Base-by-base conservation (phyloP, 2,329 filamentous ascomycete species). In the Hypoxylon sp. region DNA sequence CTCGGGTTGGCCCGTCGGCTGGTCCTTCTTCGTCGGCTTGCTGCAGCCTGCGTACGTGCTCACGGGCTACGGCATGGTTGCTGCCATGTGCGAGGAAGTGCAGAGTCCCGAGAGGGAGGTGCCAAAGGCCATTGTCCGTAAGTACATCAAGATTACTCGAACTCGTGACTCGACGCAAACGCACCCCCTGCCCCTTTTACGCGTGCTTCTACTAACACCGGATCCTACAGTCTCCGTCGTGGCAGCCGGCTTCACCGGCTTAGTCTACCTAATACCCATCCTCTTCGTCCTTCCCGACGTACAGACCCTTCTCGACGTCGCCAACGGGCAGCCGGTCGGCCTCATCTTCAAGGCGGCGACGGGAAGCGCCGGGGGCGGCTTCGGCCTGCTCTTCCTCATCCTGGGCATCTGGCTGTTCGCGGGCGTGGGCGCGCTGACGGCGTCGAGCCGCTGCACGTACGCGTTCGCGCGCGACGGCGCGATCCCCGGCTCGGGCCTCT, bases 371-470 rank as follows among this genome's bases (percentile, higher is more conserved):
- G 85, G 79, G 4, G 90, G 89, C 20, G 90, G 90, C 0, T 92
- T 94, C 63, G 89, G 87, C 0, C 79, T 93, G 4, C 79, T 92
- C 11, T 89, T 93, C 73, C 77, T 93, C 2, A 86, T 94, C 64
- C 80, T 93, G 20, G 89, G 89, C 1, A 91, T 94, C 67, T 79
- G 89, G 57, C 81, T 93, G 71, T 92, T 93, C 68, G 89, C 90
- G 1, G 90, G 90, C 17, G 86, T 89, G 27, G 89, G 89, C 5
- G 87, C 89, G 1, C 77, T 92, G 17, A 93, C 90, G 0, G 90
- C 90, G 1, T 86, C 90, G 2, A 88, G 85, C 48, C 82, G 89
- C 20, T 91, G 88, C 77, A 90, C 88, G 1, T 92, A 90, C 67
- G 88, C 89, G 10, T 92, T 92, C 71, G 88, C 89, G 1, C 82